Percentiles rank a stretch among this genome's conserved stretches.
Conservation (phyloP, 2,329 filamentous ascomycete species). For the Juglanconis oblonga region DNA sequence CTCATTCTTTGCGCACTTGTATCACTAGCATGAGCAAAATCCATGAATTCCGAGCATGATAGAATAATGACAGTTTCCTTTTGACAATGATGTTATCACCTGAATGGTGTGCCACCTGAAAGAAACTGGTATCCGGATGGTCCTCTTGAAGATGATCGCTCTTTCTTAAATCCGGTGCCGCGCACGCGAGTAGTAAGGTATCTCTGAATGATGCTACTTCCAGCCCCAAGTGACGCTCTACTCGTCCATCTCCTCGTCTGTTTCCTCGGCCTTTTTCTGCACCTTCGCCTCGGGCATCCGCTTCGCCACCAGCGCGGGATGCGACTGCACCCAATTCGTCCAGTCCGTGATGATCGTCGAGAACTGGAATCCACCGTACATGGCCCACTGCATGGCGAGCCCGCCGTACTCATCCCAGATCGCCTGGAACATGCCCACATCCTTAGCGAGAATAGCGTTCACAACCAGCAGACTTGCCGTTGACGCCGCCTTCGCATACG, state of each 20-base stretch:
- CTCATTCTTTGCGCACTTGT: constrained; percentile 17
- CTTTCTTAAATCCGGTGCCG: too few relatives aligned
- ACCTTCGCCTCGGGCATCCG: neutral
- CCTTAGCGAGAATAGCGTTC: constrained; percentile 55
- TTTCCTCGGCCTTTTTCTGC: neutral
- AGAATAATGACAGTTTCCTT: constrained; percentile 20
- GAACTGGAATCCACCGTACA: constrained; percentile 13
- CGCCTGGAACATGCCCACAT: constrained; percentile 25
- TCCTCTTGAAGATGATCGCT: too few relatives aligned
- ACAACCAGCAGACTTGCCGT: constrained; percentile 67
- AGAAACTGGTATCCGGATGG: neutral
- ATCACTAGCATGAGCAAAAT: constrained; percentile 20
- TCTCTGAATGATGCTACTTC: too few relatives aligned
- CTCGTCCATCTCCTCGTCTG: neutral
- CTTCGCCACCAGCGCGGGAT: constrained; percentile 11
- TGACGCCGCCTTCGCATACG: constrained; percentile 73
- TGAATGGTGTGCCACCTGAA: neutral
- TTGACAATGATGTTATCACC: neutral
- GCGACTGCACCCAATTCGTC: constrained; percentile 60
- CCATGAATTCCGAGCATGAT: constrained; percentile 18
- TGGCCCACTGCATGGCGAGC: constrained; percentile 40
- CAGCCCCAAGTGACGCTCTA: neutral
- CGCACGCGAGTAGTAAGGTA: too few relatives aligned
- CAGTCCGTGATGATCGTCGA: constrained; percentile 68
- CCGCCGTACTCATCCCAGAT: constrained; percentile 47